Percentiles rank a stretch among this genome's conserved stretches.
These are phyloP conservation scores for Podospora fimiseda DNA, from an alignment of 495 filamentous ascomycete genomes.

Conservation along the genomic window DNA sequence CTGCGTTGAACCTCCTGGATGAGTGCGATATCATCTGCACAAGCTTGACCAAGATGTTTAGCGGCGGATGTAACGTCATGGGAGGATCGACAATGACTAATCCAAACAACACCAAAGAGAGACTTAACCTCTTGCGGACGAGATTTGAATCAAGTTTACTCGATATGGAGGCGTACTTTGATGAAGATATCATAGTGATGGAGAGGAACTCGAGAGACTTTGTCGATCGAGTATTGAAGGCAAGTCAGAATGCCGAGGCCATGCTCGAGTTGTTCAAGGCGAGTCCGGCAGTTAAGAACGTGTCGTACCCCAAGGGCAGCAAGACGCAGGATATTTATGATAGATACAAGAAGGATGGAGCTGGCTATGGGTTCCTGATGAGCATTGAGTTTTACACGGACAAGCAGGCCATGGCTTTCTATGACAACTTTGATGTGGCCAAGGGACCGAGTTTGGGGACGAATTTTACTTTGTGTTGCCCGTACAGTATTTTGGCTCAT, in stretches of 20 bases:
- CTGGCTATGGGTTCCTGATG: slow-evolving; percentile 21
- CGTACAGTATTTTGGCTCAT: slow-evolving; percentile 24
- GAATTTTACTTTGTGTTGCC: slow-evolving; percentile 26
- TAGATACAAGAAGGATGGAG: neutral
- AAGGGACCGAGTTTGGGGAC: slow-evolving; percentile 29
- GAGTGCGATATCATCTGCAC: slow-evolving; percentile 21
- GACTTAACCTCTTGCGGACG: neutral
- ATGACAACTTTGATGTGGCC: slow-evolving; percentile 19
- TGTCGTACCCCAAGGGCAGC: slow-evolving; percentile 21
- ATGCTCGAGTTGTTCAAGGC: slow-evolving; percentile 5
- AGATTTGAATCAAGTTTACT: neutral
- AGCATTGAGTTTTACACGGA: slow-evolving; percentile 13
- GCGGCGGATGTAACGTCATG: slow-evolving; percentile 25
- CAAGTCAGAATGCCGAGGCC: slow-evolving; percentile 10
- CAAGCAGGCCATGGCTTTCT: slow-evolving; percentile 15
- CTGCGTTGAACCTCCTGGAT: slow-evolving; percentile 8
- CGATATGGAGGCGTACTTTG: slow-evolving; percentile 14
- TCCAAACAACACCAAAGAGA: neutral
- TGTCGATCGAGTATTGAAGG: slow-evolving; percentile 1
- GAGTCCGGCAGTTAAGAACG: slow-evolving; percentile 5
- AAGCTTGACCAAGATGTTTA: slow-evolving; percentile 27
- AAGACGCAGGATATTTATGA: slow-evolving; percentile 15
- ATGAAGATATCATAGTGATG: slow-evolving; percentile 16
- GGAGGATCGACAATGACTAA: slow-evolving; percentile 15
- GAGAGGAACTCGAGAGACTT: slow-evolving; percentile 21